Conservation (phyloP, 495 filamentous ascomycete genomes). For the Astrocystis sublimbata region DNA sequence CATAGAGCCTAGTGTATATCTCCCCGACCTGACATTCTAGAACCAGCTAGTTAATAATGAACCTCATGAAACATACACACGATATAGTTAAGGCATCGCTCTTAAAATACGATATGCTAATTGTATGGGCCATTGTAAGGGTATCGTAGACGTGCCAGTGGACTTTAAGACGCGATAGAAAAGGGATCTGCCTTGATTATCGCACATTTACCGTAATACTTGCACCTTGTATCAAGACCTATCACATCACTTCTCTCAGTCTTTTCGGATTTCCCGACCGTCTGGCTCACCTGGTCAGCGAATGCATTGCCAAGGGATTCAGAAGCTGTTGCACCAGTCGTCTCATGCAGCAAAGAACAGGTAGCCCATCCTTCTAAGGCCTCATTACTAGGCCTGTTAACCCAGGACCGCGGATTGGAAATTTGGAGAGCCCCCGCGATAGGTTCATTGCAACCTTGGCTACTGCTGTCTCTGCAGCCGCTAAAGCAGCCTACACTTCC, state of each 20-base stretch:
- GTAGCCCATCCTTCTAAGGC: background rate
- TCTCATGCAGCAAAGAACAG: background rate
- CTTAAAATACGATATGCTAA: no score
- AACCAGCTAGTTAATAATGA: slow-evolving; percentile 1
- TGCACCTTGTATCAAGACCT: no score
- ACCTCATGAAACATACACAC: slow-evolving; percentile 7
- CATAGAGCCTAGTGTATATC: no score
- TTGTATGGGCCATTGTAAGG: background rate
- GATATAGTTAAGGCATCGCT: no score
- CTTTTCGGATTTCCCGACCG: background rate
- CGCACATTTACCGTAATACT: no score
- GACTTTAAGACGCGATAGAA: background rate
- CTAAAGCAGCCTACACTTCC: background rate
- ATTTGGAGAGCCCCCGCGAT: background rate
- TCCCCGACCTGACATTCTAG: slow-evolving; percentile 7
- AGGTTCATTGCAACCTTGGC: background rate
- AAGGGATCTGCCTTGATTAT: background rate
- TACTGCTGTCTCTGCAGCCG: background rate
- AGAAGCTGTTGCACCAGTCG: background rate
- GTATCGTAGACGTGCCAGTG: background rate
- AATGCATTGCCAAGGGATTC: background rate
- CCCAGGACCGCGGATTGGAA: slow-evolving; percentile 1
- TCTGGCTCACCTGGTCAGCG: background rate
- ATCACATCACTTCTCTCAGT: background rate
- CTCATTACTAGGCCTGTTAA: background rate